Base-by-base conservation (phyloP, 2,329 filamentous ascomycete genomes). In the Hypomyces rosellus region DNA sequence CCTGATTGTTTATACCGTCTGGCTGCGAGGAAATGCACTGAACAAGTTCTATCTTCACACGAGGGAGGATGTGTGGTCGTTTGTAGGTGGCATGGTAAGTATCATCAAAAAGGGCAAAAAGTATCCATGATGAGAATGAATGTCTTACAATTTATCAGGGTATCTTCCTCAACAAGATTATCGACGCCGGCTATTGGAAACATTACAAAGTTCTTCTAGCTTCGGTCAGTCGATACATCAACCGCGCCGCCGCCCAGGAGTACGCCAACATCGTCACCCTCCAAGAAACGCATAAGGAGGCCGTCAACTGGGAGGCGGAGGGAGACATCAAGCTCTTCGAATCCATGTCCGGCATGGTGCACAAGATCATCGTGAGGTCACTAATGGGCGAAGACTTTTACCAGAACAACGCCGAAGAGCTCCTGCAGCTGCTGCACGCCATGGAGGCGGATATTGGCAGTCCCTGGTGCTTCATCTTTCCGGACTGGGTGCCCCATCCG, bases 371-470 rank as follows among this genome's bases (percentile, higher is more conserved):
- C 11, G 52, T 57, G 5, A 50, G 50, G 4, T 49, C 46, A 1
- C 30, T 58, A 16, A 54, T 58, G 53, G 57, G 56, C 39, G 48
- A 55, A 9, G 56, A 58, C 53, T 59, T 57, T 46, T 56, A 53
- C 45, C 18, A 38, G 3, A 40, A 53, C 34, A 39, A 53, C 34
- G 47, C 40, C 25, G 34, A 22, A 1, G 57, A 60, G 43, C 50
- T 59, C 12, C 44, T 54, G 12, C 16, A 49, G 9, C 38, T 59
- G 7, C 22, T 57, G 5, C 51, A 49, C 7, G 47, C 38, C 39
- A 50, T 59, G 51, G 53, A 55, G 41, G 50, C 45, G 13, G 51
- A 54, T 20, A 47, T 54, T 16, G 50, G 50, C 8, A 54, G 22
- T 43, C 12, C 48, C 5, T 50, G 48, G 41, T 46, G 41, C 25